Evolutionary conservation across 768 basidiomycete species (phyloP), one percentile per base, ranked within the genome.

Genomic region (Vararia minispora): DNA sequence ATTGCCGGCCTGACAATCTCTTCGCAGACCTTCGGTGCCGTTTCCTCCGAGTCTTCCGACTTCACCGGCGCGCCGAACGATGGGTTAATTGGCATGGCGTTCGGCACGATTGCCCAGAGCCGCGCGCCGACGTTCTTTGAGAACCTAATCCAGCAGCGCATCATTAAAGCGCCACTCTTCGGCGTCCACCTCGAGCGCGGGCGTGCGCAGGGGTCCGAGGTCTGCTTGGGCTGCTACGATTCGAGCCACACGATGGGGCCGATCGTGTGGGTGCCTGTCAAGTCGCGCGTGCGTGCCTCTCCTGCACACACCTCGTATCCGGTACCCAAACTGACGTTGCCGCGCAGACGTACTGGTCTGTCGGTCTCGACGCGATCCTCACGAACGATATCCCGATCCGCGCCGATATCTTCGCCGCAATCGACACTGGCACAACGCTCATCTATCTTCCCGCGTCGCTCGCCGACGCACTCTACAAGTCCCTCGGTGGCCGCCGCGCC

Each of bases 371-470:
- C 33, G 66, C 62, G 12, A 44, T 75, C 1, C 54, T 52, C 4
- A 62, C 68, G 7, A 60, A 63, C 29, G 50, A 6, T 16, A 46
- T 26, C 18, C 39, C 23, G 2, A 21, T 44, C 7, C 39, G 45
- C 22, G 26, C 46, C 37, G 42, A 58, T 47, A 17, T 60, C 25
- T 57, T 63, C 23, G 69, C 71, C 5, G 74, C 76, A 14, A 66
- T 82, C 41, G 80, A 82, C 49, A 76, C 77, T 0, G 79, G 80
- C 22, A 79, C 77, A 3, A 73, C 77, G 21, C 59, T 79, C 20
- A 71, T 80, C 41, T 80, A 80, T 53, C 42, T 77, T 5, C 74
- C 76, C 1, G 51, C 57, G 27, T 33, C 49, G 0, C 44, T 72
- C 21, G 72, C 66, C 5, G 35, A 51, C 2, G 45, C 55, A 7